These are phyloP conservation scores for Thalassiosira delicatula DNA, from an alignment of 352 stramenopile genomes.

Conservation along the genomic window DNA sequence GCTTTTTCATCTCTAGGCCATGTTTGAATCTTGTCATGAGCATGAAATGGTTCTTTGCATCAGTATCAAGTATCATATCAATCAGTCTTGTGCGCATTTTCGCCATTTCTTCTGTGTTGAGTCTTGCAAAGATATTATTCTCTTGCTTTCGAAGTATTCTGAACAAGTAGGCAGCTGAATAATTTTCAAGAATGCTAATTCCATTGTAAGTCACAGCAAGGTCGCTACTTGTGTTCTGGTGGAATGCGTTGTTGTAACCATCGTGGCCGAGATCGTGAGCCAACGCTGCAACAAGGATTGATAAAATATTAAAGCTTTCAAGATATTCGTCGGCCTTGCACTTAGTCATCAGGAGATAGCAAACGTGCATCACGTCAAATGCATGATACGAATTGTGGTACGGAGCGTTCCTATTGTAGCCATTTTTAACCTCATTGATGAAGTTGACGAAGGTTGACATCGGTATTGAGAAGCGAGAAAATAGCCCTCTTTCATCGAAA, in stretches of 20 bases:
- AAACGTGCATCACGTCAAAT: constrained; percentile 83
- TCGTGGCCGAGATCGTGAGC: constrained; percentile 93
- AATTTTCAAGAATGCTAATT: constrained; percentile 90
- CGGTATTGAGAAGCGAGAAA: constrained; percentile 59
- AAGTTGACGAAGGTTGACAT: constrained; percentile 71
- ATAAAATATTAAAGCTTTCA: constrained; percentile 79
- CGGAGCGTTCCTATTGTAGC: constrained; percentile 61
- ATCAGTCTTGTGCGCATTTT: constrained; percentile 74
- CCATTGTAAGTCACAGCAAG: constrained; percentile 93
- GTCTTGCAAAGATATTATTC: constrained; percentile 69
- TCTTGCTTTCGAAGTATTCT: constrained; percentile 58
- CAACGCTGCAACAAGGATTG: constrained; percentile 88
- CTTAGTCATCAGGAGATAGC: constrained; percentile 74
- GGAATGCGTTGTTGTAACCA: constrained; percentile 91
- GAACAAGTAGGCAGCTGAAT: constrained; percentile 76
- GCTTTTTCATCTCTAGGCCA: constrained; percentile 59
- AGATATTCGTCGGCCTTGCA: constrained; percentile 65
- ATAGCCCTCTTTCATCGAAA: constrained; percentile 64
- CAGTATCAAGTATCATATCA: constrained; percentile 79
- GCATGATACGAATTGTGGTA: constrained; percentile 86
- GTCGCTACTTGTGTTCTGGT: constrained; percentile 86
- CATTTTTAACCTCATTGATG: constrained; percentile 63
- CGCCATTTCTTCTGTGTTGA: constrained; percentile 59
- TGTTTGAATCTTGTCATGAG: constrained; percentile 68
- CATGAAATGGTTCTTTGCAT: constrained; percentile 82